Evolutionary conservation across 2,329 filamentous ascomycete species (phyloP).

Genomic region (Aureobasidium sp.): DNA sequence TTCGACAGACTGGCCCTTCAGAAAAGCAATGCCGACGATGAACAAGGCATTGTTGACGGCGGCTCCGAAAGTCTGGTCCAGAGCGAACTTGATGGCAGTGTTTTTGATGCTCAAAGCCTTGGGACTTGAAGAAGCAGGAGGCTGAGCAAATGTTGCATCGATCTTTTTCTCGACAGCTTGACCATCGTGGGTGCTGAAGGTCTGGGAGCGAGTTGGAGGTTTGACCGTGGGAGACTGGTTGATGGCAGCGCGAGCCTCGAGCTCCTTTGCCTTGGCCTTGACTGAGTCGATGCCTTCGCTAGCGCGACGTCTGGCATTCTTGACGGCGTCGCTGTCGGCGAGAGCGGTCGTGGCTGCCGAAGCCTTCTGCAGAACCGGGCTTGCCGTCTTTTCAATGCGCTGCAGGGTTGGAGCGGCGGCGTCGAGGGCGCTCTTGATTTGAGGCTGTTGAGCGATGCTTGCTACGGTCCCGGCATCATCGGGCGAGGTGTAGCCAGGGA

Average conservation of each 20-base stretch:
- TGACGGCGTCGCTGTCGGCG: constrained; percentile 9
- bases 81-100: constrained; percentile 57
- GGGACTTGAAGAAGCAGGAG: neutral
- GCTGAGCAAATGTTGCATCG: neutral
- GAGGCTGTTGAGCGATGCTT: constrained; percentile 19
- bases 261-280: constrained; percentile 11
- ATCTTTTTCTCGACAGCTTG: constrained; percentile 6
- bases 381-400: constrained; percentile 37
- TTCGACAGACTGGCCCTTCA: constrained; percentile 34
- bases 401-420: constrained; percentile 7
- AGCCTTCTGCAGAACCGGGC: constrained; percentile 27
- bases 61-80: constrained; percentile 64
- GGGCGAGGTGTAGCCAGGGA: constrained; percentile 55
- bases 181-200: constrained; percentile 1
- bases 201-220: neutral
- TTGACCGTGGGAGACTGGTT: neutral
- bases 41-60: constrained; percentile 60
- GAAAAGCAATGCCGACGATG: constrained; percentile 51
- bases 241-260: constrained; percentile 12
- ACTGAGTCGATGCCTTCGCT: constrained; percentile 15
- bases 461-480: constrained; percentile 13
- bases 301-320: constrained; percentile 8
- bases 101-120: constrained; percentile 49
- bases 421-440: constrained; percentile 27
- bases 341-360: constrained; percentile 20